A percentile compares a stretch with the other conserved stretches of the same genome.
phyloP scores from a whole-genome alignment of 139 green algal species.

The Chlorella vulgaris region DNA sequence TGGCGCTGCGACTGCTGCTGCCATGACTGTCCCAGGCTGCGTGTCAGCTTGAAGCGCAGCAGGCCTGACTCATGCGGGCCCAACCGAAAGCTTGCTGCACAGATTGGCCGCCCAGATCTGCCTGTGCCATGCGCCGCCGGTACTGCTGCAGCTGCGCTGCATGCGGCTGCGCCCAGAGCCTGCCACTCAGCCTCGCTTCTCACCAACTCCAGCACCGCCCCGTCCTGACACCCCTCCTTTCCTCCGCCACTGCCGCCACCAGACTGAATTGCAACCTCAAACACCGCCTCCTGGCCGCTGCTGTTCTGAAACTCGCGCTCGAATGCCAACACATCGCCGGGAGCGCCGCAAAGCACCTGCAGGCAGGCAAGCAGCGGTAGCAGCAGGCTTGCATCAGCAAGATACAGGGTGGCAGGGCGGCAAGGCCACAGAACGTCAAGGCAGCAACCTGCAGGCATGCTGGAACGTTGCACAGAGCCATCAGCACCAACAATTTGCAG shows the following conservation, averaged over 20 bases:
- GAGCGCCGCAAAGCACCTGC: background rate
- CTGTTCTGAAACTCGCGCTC: conserved; percentile 13
- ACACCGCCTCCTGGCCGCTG: background rate
- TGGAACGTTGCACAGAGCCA: too few species aligned
- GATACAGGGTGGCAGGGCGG: too few species aligned
- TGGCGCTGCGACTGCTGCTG: background rate
- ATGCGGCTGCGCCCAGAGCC: background rate
- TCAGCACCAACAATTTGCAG: too few species aligned
- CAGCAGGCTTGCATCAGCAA: background rate
- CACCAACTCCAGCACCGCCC: too few species aligned
- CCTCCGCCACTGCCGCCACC: background rate
- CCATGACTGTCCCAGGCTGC: background rate
- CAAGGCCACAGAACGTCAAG: too few species aligned
- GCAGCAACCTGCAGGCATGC: too few species aligned
- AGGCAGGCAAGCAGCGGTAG: background rate
- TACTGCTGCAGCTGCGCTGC: background rate
- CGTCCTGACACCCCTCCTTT: too few species aligned
- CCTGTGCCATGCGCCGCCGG: background rate
- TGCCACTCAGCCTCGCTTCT: background rate
- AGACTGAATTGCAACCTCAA: background rate
- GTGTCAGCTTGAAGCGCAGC: conserved; percentile 11
- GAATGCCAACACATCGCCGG: background rate
- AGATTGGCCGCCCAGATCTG: background rate
- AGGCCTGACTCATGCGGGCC: conserved; percentile 10
- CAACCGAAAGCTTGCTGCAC: background rate